Conservation (phyloP, 176 grass and related monocot genomes). For the Chrysopogon serrulatus region DNA sequence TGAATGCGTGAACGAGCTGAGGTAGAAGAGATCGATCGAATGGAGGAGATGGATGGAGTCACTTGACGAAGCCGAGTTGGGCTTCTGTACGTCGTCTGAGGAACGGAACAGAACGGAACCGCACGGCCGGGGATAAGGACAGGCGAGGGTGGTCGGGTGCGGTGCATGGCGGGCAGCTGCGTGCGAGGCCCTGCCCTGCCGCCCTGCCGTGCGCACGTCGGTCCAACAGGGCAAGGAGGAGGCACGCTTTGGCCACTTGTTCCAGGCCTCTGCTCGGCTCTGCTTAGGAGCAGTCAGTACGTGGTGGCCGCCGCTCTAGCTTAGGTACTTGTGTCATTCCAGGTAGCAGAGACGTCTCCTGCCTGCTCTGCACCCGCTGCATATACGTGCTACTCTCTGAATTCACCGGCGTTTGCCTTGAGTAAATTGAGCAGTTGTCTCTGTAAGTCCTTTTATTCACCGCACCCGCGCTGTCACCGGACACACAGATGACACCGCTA, state of each 20-base stretch:
- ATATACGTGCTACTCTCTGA: background rate
- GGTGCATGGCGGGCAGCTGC: conserved; percentile 31
- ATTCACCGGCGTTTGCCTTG: background rate
- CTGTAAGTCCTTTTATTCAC: too few species aligned
- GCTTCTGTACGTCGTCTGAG: background rate
- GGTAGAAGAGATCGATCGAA: background rate
- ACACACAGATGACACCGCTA: too few species aligned
- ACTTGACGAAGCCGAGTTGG: background rate
- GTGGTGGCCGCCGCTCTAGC: background rate
- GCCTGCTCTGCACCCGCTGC: background rate
- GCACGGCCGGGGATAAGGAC: background rate
- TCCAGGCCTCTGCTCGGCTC: background rate
- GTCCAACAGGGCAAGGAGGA: background rate
- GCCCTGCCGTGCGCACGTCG: conserved; percentile 17
- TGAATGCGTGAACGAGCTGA: background rate
- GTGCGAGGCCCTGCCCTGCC: background rate
- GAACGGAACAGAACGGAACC: background rate
- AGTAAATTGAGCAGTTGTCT: background rate
- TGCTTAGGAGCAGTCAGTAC: too few species aligned
- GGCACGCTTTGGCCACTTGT: background rate
- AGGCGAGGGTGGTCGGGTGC: background rate
- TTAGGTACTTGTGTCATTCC: background rate
- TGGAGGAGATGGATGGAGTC: background rate
- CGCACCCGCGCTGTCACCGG: too few species aligned
- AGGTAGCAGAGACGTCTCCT: background rate